Base-by-base conservation (phyloP, 208 protist genomes). In the Acanthamoeba sp. region DNA sequence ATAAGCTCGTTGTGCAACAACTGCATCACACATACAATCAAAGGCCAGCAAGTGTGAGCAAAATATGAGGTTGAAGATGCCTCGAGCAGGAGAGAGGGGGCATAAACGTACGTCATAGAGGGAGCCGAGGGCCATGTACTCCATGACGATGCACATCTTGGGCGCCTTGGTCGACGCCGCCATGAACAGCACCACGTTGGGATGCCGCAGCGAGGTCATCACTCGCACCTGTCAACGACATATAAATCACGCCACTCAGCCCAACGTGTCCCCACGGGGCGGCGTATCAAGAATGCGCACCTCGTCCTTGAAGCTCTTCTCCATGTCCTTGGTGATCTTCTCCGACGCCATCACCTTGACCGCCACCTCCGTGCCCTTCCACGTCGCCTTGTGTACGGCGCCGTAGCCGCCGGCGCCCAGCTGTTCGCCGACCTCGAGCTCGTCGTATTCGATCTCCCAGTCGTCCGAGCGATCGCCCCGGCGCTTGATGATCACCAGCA, bases 181-280 rank as follows among this genome's bases (percentile, higher is more conserved):
- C 57, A 96, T 96, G 76, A 96, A 96, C 24, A 96, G 73, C 18
- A 95, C 93, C 20, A 96, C 59, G 93, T 96, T 96, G 24, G 95
- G 95, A 27, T 96, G 95, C 24, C 80, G 29, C 22, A 96, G 24
- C 20, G 95, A 16, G 7, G 57, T 95, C 57, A 96, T 90, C 45
- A 96, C 94, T 12, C 59, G 10, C n/a, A 69, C 59, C 59, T 69
- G 59, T 4, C 14, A 34, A 24, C 59, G 4, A n/a, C 59, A 16
- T n/a, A n/a, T 69, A 3, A 69, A 14, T 0, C 2, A n/a, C 1
- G 59, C 1, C 22, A 34, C 27, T n/a, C 55, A 27, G 12, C 5
- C 2, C 22, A 27, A 5, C 5, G 12, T 62, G 55, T 16, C 55
- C 59, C 2, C 29, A 50, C 9, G 45, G 59, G n/a, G 6, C 18